These are phyloP conservation scores for Leccinum pachyderme DNA, from an alignment of 1,284 basidiomycete species.

Conservation along the genomic window DNA sequence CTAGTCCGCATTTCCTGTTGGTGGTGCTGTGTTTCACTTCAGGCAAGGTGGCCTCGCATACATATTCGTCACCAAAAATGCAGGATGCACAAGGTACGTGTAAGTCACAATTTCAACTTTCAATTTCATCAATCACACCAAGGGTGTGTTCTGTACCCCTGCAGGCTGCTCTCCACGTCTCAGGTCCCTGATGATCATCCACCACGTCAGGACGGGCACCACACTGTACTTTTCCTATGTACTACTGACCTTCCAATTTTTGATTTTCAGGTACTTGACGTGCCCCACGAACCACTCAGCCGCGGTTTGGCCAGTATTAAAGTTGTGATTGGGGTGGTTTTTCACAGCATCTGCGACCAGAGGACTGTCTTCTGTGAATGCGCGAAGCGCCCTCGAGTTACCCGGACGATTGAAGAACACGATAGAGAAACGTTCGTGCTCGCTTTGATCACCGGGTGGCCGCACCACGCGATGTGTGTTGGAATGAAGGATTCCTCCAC, in stretches of 20 bases:
- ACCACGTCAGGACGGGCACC: neutral
- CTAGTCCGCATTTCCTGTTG: too few species aligned
- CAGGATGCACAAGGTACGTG: neutral
- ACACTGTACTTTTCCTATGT: neutral
- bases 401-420: neutral
- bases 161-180: neutral
- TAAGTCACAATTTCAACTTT: neutral
- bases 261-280: neutral
- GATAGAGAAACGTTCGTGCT: neutral
- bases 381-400: neutral
- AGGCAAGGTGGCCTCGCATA: too few species aligned
- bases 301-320: neutral
- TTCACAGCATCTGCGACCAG: neutral
- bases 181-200: neutral
- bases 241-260: neutral
- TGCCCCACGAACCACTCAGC: neutral
- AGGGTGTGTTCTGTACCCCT: neutral
- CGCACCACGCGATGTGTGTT: neutral
- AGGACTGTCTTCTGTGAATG: conserved; percentile 5
- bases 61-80: neutral
- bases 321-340: neutral
- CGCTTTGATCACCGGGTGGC: neutral
- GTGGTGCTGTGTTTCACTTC: too few species aligned
- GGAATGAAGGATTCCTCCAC: neutral
- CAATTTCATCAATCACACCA: conserved; percentile 12